Conservation (phyloP, 495 filamentous ascomycete genomes). For the Neurospora sp. region DNA sequence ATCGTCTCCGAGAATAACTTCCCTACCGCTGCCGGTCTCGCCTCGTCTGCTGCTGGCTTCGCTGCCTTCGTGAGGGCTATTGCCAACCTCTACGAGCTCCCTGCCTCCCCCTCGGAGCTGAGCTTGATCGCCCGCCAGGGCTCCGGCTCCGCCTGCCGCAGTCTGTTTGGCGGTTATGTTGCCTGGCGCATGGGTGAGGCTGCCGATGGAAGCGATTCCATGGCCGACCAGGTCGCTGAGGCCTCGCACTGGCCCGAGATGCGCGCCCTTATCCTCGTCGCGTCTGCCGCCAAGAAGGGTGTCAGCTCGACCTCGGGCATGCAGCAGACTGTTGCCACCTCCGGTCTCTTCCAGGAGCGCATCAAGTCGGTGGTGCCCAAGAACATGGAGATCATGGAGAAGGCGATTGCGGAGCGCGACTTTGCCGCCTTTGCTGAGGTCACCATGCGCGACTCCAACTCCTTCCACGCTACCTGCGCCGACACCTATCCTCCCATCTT, state of each 20-base stretch:
- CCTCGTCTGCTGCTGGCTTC: conserved; percentile 86
- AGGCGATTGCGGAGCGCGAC: conserved; percentile 63
- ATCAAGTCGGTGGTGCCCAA: conserved; percentile 64
- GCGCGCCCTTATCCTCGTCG: conserved; percentile 83
- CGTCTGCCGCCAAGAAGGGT: conserved; percentile 86
- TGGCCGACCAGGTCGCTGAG: conserved; percentile 77
- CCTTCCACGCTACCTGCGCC: conserved; percentile 88
- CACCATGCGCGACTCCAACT: conserved; percentile 93
- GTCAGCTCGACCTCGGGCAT: conserved; percentile 86
- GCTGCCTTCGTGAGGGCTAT: conserved; percentile 89
- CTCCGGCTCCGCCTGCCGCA: conserved; percentile 85
- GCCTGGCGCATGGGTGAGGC: conserved; percentile 73
- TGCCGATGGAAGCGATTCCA: conserved; percentile 69
- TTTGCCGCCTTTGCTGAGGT: conserved; percentile 81
- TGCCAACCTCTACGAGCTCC: conserved; percentile 81
- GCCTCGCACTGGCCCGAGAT: conserved; percentile 89
- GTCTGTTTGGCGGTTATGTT: conserved; percentile 88
- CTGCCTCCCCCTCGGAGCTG: conserved; percentile 65
- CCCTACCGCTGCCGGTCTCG: conserved; percentile 94
- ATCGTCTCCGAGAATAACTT: conserved; percentile 96
- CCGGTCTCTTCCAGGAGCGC: conserved; percentile 66
- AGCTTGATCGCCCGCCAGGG: conserved; percentile 89
- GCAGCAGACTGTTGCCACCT: conserved; percentile 90
- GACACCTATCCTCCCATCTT: conserved; percentile 96
- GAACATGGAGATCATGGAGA: conserved; percentile 79